These are phyloP conservation scores for Fusarium beomiforme DNA, from an alignment of 2,329 filamentous ascomycete species.

Conservation along the genomic window DNA sequence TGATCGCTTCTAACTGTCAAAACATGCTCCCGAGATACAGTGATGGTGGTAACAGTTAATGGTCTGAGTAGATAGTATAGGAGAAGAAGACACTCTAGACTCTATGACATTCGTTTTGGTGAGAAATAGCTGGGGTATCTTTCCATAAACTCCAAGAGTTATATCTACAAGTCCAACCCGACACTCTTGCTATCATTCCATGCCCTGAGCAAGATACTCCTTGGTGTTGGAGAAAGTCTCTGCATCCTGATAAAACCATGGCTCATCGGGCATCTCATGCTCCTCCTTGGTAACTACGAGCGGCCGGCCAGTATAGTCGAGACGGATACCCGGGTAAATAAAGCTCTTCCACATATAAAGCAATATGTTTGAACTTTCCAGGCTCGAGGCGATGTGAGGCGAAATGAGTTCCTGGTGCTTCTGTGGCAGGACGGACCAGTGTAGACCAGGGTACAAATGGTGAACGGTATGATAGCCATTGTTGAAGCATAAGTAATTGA, in stretches of 20 bases:
- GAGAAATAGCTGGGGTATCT: no score
- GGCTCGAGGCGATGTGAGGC: not conserved
- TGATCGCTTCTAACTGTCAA: no score
- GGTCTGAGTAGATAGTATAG: no score
- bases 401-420: conserved; percentile 13
- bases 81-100: no score
- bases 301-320: conserved; percentile 9
- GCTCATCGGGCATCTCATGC: conserved; percentile 16
- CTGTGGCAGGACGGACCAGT: conserved; percentile 12
- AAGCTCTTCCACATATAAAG: conserved; percentile 14
- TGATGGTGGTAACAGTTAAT: no score
- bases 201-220: conserved; percentile 13
- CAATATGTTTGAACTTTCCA: not conserved
- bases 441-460: conserved; percentile 7
- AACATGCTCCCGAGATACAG: no score
- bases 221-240: conserved; percentile 11
- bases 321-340: conserved; percentile 2
- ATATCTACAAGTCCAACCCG: not conserved
- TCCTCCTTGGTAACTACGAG: conserved; percentile 11
- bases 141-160: not conserved
- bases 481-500: conserved; percentile 18
- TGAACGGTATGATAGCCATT: conserved; percentile 22
- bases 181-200: not conserved
- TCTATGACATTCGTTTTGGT: no score
- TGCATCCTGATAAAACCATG: conserved; percentile 1